These are phyloP conservation scores for Afroboletus lepidellus DNA, from an alignment of 1,284 basidiomycete species.

Conservation along the genomic window DNA sequence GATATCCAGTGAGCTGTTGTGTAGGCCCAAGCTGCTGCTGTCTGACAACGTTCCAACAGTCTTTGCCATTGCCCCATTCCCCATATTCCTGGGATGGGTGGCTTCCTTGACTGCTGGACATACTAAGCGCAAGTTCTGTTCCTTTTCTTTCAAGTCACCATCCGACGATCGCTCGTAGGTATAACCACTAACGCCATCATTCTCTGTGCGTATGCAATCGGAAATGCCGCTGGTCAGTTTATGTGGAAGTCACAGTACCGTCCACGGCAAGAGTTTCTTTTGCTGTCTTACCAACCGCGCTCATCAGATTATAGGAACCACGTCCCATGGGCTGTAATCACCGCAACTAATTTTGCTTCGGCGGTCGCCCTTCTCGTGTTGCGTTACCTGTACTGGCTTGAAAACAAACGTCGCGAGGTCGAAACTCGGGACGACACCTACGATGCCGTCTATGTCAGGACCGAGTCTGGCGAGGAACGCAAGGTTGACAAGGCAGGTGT, in stretches of 20 bases:
- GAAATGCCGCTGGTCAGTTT: constrained; percentile 71
- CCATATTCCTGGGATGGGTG: constrained; percentile 70
- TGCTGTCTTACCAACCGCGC: background rate
- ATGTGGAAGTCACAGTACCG: constrained; percentile 74
- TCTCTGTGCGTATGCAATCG: constrained; percentile 68
- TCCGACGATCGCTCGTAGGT: constrained; percentile 35
- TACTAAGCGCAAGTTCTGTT: constrained; percentile 57
- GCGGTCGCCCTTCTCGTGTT: constrained; percentile 53
- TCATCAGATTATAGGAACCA: constrained; percentile 45
- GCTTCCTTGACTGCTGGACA: constrained; percentile 68
- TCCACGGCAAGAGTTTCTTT: constrained; percentile 49
- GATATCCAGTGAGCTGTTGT: constrained; percentile 55
- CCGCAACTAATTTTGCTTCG: constrained; percentile 53
- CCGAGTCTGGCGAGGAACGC: constrained; percentile 48
- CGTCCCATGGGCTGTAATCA: constrained; percentile 68
- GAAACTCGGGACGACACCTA: constrained; percentile 58
- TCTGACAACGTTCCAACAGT: constrained; percentile 38
- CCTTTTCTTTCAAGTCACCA: background rate
- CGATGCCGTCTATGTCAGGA: constrained; percentile 61
- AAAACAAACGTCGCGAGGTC: constrained; percentile 62
- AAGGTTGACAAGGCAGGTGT: constrained; percentile 58
- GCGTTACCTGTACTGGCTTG: constrained; percentile 58
- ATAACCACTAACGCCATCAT: constrained; percentile 75
- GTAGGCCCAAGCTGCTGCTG: background rate
- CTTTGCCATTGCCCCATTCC: constrained; percentile 68